Evolutionary conservation across 257 asterid species (phyloP).

Genomic region (Cordia subcordata): DNA sequence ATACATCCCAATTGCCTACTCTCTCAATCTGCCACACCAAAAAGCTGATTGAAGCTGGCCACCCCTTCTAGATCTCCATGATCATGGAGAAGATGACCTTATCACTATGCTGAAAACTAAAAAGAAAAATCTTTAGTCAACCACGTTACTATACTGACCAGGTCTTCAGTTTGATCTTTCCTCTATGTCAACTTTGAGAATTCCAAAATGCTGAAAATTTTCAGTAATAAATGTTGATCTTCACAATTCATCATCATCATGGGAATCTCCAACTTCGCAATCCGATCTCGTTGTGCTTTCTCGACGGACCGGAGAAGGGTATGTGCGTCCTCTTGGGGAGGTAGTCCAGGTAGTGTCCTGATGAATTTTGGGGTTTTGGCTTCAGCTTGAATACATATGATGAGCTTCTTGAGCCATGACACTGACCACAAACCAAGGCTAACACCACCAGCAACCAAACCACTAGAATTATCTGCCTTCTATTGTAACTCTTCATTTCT

Average conservation of each 20-base stretch:
- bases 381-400: slow-evolving; percentile 34
- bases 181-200: too few species aligned
- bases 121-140: slow-evolving; percentile 11
- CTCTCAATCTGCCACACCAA: neutral
- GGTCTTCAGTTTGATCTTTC: neutral
- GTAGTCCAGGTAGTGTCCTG: slow-evolving; percentile 43
- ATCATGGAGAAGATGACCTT: slow-evolving; percentile 8
- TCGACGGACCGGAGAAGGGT: slow-evolving; percentile 65
- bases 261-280: slow-evolving; percentile 52
- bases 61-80: slow-evolving; percentile 11
- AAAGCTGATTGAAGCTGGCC: neutral
- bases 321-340: slow-evolving; percentile 58
- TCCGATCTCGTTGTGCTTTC: slow-evolving; percentile 70
- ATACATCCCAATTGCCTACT: neutral
- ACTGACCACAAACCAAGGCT: slow-evolving; percentile 15
- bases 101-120: slow-evolving; percentile 1
- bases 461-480: slow-evolving; percentile 11
- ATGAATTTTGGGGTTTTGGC: slow-evolving; percentile 16
- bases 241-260: slow-evolving; percentile 8
- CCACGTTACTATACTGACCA: neutral
- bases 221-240: neutral
- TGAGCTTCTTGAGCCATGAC: slow-evolving; percentile 41
- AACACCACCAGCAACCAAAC: slow-evolving; percentile 25
- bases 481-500: slow-evolving; percentile 19
- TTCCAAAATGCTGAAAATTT: neutral